Evolutionary conservation across 352 stramenopile species (phyloP).

Genomic region (Globisporangium sylvaticum): DNA sequence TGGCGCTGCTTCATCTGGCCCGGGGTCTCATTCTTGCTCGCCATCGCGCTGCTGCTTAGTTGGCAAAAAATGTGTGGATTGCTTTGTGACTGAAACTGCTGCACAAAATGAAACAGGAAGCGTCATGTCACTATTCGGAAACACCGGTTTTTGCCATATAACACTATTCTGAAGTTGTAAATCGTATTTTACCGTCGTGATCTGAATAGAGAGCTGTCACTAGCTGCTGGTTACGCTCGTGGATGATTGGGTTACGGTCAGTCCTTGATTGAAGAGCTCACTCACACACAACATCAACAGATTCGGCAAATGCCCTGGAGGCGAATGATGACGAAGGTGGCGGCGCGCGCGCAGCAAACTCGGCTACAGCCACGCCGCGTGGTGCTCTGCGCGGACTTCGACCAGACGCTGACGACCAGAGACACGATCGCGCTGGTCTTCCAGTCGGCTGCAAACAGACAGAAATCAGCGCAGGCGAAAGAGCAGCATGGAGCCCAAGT

Average conservation of each 20-base stretch:
- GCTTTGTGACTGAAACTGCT: background rate
- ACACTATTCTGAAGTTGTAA: too few relatives aligned
- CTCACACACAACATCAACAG: background rate
- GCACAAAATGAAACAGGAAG: background rate
- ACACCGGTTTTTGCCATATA: background rate
- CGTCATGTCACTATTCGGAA: background rate
- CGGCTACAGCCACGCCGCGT: slow-evolving; percentile 5
- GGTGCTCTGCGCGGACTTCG: slow-evolving; percentile 70
- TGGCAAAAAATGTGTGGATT: background rate
- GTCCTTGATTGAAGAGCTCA: background rate
- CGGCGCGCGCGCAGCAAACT: background rate
- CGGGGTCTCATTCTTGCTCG: slow-evolving; percentile 55
- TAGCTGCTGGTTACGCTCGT: background rate
- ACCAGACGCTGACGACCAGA: slow-evolving; percentile 56
- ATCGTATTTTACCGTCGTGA: background rate
- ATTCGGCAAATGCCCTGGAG: background rate
- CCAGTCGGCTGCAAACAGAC: slow-evolving; percentile 17
- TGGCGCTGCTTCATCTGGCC: slow-evolving; percentile 86
- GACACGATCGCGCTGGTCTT: slow-evolving; percentile 67
- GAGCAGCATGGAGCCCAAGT: slow-evolving; percentile 19
- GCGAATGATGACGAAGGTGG: background rate
- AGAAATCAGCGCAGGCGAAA: background rate
- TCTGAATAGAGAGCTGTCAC: background rate
- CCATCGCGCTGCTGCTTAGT: slow-evolving; percentile 19
- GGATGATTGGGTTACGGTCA: background rate